Evolutionary conservation across 805 yeast genomes (phyloP), one percentile per base, ranked within the genome.

Genomic region (Saturnispora gosingensis): DNA sequence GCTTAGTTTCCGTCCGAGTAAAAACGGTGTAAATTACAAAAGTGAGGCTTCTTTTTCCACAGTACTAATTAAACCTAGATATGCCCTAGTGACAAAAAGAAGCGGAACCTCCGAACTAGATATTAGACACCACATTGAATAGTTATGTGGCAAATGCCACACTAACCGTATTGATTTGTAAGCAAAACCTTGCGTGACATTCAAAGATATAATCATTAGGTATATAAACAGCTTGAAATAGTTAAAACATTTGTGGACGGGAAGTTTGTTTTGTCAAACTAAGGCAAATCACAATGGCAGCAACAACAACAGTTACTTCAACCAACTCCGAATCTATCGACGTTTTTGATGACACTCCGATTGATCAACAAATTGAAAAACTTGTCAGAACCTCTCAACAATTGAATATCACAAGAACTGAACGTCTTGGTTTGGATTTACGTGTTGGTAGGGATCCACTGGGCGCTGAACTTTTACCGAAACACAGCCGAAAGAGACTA

Each of bases 401-500:
- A n/a, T 15, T 56, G 4, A 52, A 16, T 5, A 51, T 55, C 28
- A 47, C 53, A 6, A 40, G 49, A 46, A 13, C 27, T 18, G 46
- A 38, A 24, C 20, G 27, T 3, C 22, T 36, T 20, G 58, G 60
- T 48, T 51, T 50, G 10, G 32, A 25, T 3, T 13, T 25, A 24
- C 10, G 9, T 24, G 18, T 6, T 2, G 44, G 44, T n/a, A 25
- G 44, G 2, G 59, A 58, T 46, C 48, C 51, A 3, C 53, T 32
- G 1, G 61, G 63, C 18, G 44, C 56, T 59, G 58, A 49, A 49
- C 53, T 55, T 60, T 66, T 59, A 34, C 68, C 69, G 32, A 57
- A 48, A 34, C 22, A 58, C 8, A 55, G 59, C 46, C 52, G 58
- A 25, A 61, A 58, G 22, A 63, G 75, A 56, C 65, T 66, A 27